Evolutionary conservation across 129 eudicot species (phyloP).

Genomic region (Pittosporum tobira): DNA sequence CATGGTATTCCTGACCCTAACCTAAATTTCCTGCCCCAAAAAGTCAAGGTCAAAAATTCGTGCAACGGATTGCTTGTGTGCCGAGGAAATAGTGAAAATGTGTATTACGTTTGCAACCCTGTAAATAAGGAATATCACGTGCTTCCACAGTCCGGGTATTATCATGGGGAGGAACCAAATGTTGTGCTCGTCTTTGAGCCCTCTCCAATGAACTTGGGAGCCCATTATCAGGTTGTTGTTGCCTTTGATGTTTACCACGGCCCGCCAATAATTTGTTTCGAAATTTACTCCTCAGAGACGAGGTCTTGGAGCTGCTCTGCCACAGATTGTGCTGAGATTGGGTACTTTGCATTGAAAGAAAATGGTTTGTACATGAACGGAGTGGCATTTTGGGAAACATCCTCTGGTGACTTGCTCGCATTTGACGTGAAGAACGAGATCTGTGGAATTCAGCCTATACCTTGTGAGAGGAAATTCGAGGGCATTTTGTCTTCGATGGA

Average conservation of each 20-base stretch:
- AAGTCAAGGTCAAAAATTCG: slow-evolving; percentile 24
- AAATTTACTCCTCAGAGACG: slow-evolving; percentile 45
- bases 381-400: slow-evolving; percentile 41
- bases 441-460: slow-evolving; percentile 23
- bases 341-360: slow-evolving; percentile 5
- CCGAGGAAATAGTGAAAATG: slow-evolving; percentile 18
- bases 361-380: slow-evolving; percentile 36
- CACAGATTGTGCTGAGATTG: slow-evolving; percentile 22
- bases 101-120: slow-evolving; percentile 45
- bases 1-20: slow-evolving; percentile 46
- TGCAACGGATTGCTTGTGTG: slow-evolving; percentile 53
- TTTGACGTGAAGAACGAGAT: slow-evolving; percentile 29
- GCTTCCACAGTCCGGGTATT: slow-evolving; percentile 26
- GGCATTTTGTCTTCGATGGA: slow-evolving; percentile 25
- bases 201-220: slow-evolving; percentile 23
- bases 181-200: slow-evolving; percentile 50
- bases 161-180: slow-evolving; percentile 34
- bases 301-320: slow-evolving; percentile 30
- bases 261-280: slow-evolving; percentile 26
- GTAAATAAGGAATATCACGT: slow-evolving; percentile 19
- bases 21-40: slow-evolving; percentile 26
- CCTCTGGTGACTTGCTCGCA: slow-evolving; percentile 28
- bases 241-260: slow-evolving; percentile 19
- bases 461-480: not conserved
- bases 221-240: slow-evolving; percentile 35